Conservation (phyloP, 1,284 basidiomycete genomes). For the Apiotrichum brassicae region DNA sequence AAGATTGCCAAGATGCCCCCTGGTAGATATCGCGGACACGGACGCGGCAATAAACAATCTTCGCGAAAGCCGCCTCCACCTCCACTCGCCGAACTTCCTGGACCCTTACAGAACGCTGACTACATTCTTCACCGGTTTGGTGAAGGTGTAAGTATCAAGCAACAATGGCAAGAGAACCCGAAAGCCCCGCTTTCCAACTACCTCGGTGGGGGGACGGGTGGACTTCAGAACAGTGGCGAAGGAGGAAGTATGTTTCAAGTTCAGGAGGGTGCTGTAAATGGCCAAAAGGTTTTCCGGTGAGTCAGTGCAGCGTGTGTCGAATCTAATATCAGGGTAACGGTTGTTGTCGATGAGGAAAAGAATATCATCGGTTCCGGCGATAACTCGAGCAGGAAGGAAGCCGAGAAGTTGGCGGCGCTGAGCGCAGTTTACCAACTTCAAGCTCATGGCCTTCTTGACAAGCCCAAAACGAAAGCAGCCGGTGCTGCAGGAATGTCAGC, state of each 20-base stretch:
- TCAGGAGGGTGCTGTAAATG: slow-evolving; percentile 29
- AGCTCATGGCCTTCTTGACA: slow-evolving; percentile 50
- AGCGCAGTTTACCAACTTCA: slow-evolving; percentile 66
- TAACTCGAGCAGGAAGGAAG: slow-evolving; percentile 58
- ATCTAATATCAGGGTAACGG: slow-evolving; percentile 26
- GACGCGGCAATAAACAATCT: not conserved
- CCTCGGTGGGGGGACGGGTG: slow-evolving; percentile 27
- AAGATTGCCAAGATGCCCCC: no score
- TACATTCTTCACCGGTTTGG: slow-evolving; percentile 26
- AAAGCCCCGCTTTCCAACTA: slow-evolving; percentile 46
- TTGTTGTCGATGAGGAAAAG: slow-evolving; percentile 24
- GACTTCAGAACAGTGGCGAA: slow-evolving; percentile 25
- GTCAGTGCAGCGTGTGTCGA: not conserved
- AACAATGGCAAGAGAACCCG: slow-evolving; percentile 42
- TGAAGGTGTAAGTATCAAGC: slow-evolving; percentile 26
- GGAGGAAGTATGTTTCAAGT: slow-evolving; percentile 24
- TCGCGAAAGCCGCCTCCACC: slow-evolving; percentile 7
- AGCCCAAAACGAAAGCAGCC: slow-evolving; percentile 9
- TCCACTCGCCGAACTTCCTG: slow-evolving; percentile 13
- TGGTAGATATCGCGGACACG: not conserved
- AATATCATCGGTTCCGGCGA: slow-evolving; percentile 57
- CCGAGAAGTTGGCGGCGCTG: slow-evolving; percentile 68
- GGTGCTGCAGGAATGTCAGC: not conserved
- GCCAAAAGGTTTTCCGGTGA: slow-evolving; percentile 33
- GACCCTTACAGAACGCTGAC: slow-evolving; percentile 24